A percentile compares a stretch with the other conserved stretches of the same genome.
Conservation (phyloP, 805 yeast genomes). For the Candida morakotiae region DNA sequence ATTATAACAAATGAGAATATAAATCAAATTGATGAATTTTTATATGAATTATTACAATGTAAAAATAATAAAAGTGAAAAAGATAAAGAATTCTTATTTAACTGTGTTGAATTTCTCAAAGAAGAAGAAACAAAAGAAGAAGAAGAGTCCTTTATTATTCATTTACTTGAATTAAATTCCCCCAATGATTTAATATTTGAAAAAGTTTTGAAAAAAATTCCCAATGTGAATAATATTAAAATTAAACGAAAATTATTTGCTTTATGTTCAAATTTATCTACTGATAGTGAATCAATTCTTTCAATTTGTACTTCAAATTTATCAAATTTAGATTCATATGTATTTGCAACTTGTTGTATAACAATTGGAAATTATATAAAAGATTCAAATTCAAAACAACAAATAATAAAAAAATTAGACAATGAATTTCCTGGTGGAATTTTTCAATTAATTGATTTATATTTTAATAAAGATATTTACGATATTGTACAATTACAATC, state of each 20-base stretch:
- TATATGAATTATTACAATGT: slow-evolving; percentile 11
- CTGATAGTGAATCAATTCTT: not conserved
- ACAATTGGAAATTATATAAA: slow-evolving; percentile 33
- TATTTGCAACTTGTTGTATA: slow-evolving; percentile 26
- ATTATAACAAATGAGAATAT: slow-evolving; percentile 1
- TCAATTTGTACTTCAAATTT: not conserved
- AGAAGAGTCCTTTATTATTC: not conserved
- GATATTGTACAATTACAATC: slow-evolving; percentile 37
- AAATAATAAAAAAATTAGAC: slow-evolving; percentile 5
- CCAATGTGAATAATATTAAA: not conserved
- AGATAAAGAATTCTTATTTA: not conserved
- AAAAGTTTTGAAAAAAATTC: not conserved
- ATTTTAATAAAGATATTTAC: slow-evolving; percentile 16
- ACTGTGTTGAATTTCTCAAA: not conserved
- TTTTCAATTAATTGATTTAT: slow-evolving; percentile 15
- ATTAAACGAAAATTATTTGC: slow-evolving; percentile 6
- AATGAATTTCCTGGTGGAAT: slow-evolving; percentile 7
- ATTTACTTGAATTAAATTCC: not conserved
- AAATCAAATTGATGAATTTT: slow-evolving; percentile 1
- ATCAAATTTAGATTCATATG: slow-evolving; percentile 16
- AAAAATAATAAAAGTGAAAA: not conserved
- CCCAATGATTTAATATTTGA: not conserved
- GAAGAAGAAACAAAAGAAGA: too few species aligned
- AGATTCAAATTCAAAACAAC: slow-evolving; percentile 13
- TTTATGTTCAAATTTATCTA: slow-evolving; percentile 1